Evolutionary conservation across 1,284 basidiomycete genomes (phyloP), one percentile per base, ranked within the genome.

Genomic region (Irpex sp.): DNA sequence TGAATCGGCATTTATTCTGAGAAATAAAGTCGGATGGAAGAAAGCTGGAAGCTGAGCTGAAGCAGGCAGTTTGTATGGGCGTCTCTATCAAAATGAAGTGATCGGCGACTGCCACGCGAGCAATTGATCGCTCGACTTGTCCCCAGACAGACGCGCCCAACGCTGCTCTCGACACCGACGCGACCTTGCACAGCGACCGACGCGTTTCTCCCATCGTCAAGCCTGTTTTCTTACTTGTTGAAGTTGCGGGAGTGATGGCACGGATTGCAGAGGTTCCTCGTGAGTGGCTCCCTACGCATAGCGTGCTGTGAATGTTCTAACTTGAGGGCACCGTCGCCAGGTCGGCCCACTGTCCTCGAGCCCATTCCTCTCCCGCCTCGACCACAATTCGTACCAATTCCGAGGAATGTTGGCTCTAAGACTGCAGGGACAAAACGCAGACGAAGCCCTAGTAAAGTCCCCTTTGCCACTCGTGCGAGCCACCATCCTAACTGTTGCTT

Each of bases 1-100:
- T 59, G 58, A 19, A 47, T 19, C 1, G 59, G 26, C 64, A 65
- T 67, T 51, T 4, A 31, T 56, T 13, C 11, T 3, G 52, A 56
- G 9, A n/a, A 48, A 60, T 9, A 17, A 37, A 60, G 31, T 26
- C 4, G 47, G 19, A 21, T 15, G 40, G 40, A 11, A 3, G 2
- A 13, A 47, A 3, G 13, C 40, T 11, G 9, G 40, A 47, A 13
- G 36, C 8, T 11, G 38, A 47, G 9, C 17, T 36, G 31, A 13
- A 31, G 54, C 15, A 21, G 13, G 17, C 44, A 6, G 17, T 17
- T 52, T 52, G 8, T 21, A 15, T 52, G 15, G 49, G 49, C 49
- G 49, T 52, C 49, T 47, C 11, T 19, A 52, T 26, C 49, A 52
- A 52, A 52, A 52, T 52, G 17, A 52, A 56, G 34, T 56, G 54